Conservation (phyloP, 192 early-diverging fungal genomes). For the Phlyctochytrium bullatum region DNA sequence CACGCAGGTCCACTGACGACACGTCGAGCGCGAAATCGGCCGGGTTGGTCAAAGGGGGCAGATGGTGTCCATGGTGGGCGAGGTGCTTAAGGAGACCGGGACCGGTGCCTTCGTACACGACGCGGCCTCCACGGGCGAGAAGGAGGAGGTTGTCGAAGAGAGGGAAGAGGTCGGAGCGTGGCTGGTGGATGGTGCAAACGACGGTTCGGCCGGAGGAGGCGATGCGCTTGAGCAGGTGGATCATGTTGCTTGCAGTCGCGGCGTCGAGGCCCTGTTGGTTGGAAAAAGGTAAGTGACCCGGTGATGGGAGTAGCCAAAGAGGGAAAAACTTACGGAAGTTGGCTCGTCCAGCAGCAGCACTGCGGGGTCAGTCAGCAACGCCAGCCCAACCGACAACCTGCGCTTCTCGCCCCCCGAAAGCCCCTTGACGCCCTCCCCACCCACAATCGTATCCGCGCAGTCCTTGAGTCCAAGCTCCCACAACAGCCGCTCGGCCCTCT, state of each 20-base stretch:
- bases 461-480: conserved; percentile 41
- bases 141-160: conserved; percentile 58
- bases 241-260: conserved; percentile 30
- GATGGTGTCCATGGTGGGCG: conserved; percentile 18
- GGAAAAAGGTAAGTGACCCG: neutral
- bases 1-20: conserved; percentile 40
- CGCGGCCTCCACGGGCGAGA: conserved; percentile 33
- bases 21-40: conserved; percentile 47
- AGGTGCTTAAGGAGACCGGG: conserved; percentile 35
- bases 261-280: conserved; percentile 31
- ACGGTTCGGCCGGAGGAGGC: conserved; percentile 45
- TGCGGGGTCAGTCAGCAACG: conserved; percentile 35
- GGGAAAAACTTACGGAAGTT: neutral
- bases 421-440: conserved; percentile 47
- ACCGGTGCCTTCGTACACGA: conserved; percentile 34
- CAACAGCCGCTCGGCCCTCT: conserved; percentile 33
- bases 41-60: conserved; percentile 40
- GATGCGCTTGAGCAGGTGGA: conserved; percentile 26
- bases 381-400: conserved; percentile 62
- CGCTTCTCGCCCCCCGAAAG: conserved; percentile 73
- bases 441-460: conserved; percentile 44
- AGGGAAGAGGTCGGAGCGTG: conserved; percentile 73
- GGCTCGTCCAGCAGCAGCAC: conserved; percentile 25
- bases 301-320: neutral
- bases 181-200: conserved; percentile 76